These are phyloP conservation scores for Microdochium bolleyi DNA, from an alignment of 2,329 filamentous ascomycete species.

Conservation along the genomic window DNA sequence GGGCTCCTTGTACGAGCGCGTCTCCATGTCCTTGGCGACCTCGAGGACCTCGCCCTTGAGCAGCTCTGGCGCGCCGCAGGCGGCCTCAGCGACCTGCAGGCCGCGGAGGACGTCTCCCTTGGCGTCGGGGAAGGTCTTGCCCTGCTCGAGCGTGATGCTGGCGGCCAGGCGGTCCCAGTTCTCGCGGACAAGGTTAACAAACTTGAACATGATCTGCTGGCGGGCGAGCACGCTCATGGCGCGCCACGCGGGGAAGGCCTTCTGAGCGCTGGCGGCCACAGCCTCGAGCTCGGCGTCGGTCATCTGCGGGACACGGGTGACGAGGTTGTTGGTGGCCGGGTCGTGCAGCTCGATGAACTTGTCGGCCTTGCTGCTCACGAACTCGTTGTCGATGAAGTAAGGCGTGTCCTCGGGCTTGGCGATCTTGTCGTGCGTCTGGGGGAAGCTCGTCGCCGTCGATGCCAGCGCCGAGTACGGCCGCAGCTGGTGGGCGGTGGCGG, in stretches of 20 bases:
- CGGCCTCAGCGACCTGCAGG: slow-evolving; percentile 77
- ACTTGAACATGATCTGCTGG: slow-evolving; percentile 85
- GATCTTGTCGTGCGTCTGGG: slow-evolving; percentile 65
- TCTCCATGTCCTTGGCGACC: slow-evolving; percentile 88
- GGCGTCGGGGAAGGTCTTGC: slow-evolving; percentile 80
- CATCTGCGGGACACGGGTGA: slow-evolving; percentile 76
- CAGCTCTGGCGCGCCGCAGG: slow-evolving; percentile 72
- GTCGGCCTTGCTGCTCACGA: slow-evolving; percentile 57
- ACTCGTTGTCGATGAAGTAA: slow-evolving; percentile 78
- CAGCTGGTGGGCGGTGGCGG: slow-evolving; percentile 47
- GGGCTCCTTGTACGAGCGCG: slow-evolving; percentile 72
- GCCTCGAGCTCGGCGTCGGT: slow-evolving; percentile 70
- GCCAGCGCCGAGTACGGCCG: slow-evolving; percentile 42
- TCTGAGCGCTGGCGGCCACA: slow-evolving; percentile 66
- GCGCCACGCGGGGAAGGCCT: slow-evolving; percentile 68
- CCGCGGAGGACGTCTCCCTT: slow-evolving; percentile 75
- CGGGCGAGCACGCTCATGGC: slow-evolving; percentile 63
- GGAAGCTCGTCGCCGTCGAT: slow-evolving; percentile 54
- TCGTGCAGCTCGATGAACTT: slow-evolving; percentile 76
- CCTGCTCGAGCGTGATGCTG: slow-evolving; percentile 81
- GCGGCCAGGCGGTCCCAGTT: slow-evolving; percentile 81
- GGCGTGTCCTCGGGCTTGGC: slow-evolving; percentile 61
- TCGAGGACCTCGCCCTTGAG: slow-evolving; percentile 78
- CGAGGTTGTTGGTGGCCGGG: slow-evolving; percentile 77
- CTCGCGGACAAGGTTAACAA: slow-evolving; percentile 69